Evolutionary conservation across 805 yeast genomes (phyloP).

Genomic region (Candida golubevii): DNA sequence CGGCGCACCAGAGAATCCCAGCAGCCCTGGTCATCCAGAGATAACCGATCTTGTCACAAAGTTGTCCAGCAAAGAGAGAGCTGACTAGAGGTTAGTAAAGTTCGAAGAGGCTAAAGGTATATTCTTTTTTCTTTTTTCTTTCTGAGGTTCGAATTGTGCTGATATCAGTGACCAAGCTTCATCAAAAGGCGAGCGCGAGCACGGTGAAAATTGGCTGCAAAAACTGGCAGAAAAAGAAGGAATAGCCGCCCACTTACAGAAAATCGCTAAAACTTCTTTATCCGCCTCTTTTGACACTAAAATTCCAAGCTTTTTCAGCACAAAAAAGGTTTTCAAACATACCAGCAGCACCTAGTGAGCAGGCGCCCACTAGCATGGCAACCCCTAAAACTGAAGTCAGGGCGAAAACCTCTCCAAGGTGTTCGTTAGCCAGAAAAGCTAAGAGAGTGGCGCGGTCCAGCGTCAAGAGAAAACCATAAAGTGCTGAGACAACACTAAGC

Average conservation of each 20-base stretch:
- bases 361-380: conserved; percentile 23
- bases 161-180: no score
- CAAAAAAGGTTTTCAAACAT: conserved; percentile 7
- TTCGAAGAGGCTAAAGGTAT: background rate
- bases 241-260: no score
- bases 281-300: no score
- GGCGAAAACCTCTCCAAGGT: conserved; percentile 21
- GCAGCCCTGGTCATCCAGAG: conserved; percentile 22
- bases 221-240: no score
- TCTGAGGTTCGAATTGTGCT: no score
- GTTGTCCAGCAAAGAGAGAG: conserved; percentile 26
- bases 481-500: conserved; percentile 18
- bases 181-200: no score
- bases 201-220: no score
- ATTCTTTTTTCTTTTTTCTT: no score
- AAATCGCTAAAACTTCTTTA: no score
- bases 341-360: conserved; percentile 35
- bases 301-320: no score
- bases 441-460: conserved; percentile 26
- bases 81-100: conserved; percentile 24
- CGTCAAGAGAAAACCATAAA: conserved; percentile 26
- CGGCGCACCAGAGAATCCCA: conserved; percentile 26
- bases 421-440: conserved; percentile 19
- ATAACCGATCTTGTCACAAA: conserved; percentile 28
- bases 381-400: conserved; percentile 20